Percentiles rank a stretch among this genome's conserved stretches.
These are phyloP conservation scores for Trematosphaeria pertusa DNA, from an alignment of 2,329 filamentous ascomycete species.

Conservation along the genomic window DNA sequence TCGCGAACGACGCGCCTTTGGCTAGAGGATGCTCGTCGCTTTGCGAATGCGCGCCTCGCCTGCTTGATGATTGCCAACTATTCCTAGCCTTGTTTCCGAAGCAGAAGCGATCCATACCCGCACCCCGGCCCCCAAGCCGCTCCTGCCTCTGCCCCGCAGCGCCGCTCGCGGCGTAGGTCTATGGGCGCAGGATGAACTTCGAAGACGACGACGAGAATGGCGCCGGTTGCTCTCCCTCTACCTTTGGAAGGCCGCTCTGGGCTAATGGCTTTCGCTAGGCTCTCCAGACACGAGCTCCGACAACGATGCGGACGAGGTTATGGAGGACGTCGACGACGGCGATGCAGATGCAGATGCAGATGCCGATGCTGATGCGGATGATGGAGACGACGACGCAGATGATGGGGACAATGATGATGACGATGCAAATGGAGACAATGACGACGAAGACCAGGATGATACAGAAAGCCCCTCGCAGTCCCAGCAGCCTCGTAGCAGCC, in stretches of 20 bases:
- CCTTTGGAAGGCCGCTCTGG: background rate
- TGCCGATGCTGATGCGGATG: constrained; percentile 48
- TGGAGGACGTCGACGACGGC: constrained; percentile 51
- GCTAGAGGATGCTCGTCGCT: too few species aligned
- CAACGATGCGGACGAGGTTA: constrained; percentile 54
- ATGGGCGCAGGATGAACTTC: constrained; percentile 48
- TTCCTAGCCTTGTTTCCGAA: too few species aligned
- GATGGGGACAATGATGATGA: constrained; percentile 51
- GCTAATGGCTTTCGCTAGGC: constrained; percentile 32
- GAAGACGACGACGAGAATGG: constrained; percentile 56
- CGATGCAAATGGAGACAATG: constrained; percentile 50
- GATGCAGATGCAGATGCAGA: constrained; percentile 51
- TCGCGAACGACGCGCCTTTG: too few species aligned
- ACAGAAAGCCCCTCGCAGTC: constrained; percentile 51
- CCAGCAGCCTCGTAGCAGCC: constrained; percentile 40
- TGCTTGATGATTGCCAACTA: too few species aligned
- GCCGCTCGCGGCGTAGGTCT: too few species aligned
- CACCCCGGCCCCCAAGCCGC: too few species aligned
- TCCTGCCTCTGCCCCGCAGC: too few species aligned
- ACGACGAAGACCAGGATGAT: constrained; percentile 55
- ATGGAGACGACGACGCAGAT: constrained; percentile 46
- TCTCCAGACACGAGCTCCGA: constrained; percentile 50
- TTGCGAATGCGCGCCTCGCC: too few species aligned
- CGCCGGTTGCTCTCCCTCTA: constrained; percentile 33
- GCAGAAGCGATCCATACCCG: too few species aligned